Evolutionary conservation across 2,329 filamentous ascomycete genomes (phyloP).

Genomic region (Cytospora mali): DNA sequence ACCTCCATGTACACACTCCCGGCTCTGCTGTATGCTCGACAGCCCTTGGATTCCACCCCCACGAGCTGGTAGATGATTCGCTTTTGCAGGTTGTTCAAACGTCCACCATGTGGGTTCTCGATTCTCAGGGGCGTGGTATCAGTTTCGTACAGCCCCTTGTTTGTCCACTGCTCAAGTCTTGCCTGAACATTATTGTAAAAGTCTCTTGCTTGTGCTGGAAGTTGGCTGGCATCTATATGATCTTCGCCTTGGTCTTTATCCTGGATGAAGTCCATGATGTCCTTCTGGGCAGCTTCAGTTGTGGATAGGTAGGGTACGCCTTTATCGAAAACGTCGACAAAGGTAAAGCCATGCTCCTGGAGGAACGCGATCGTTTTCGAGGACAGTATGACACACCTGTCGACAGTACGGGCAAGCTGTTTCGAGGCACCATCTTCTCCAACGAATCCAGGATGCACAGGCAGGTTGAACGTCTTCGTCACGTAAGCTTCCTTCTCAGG

Average conservation of each 20-base stretch:
- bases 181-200: conserved; percentile 27
- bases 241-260: not conserved
- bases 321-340: conserved; percentile 32
- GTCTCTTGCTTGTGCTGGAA: conserved; percentile 17
- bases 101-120: conserved; percentile 30
- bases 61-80: conserved; percentile 35
- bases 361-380: conserved; percentile 38
- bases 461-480: conserved; percentile 37
- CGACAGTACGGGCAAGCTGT: conserved; percentile 31
- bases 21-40: conserved; percentile 16
- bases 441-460: conserved; percentile 37
- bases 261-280: conserved; percentile 20
- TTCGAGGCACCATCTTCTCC: conserved; percentile 13
- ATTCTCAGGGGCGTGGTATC: conserved; percentile 29
- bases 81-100: conserved; percentile 35
- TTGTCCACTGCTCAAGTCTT: conserved; percentile 23
- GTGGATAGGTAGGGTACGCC: conserved; percentile 40
- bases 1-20: conserved; percentile 29
- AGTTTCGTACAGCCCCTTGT: not conserved
- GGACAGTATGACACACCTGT: conserved; percentile 36
- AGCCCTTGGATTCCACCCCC: conserved; percentile 30
- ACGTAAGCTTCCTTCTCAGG: conserved; percentile 29
- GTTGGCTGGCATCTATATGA: conserved; percentile 17
- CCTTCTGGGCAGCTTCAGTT: conserved; percentile 29
- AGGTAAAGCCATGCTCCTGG: conserved; percentile 32